Evolutionary conservation across 2,329 filamentous ascomycete genomes (phyloP).

Genomic region (Penicillium sp.): DNA sequence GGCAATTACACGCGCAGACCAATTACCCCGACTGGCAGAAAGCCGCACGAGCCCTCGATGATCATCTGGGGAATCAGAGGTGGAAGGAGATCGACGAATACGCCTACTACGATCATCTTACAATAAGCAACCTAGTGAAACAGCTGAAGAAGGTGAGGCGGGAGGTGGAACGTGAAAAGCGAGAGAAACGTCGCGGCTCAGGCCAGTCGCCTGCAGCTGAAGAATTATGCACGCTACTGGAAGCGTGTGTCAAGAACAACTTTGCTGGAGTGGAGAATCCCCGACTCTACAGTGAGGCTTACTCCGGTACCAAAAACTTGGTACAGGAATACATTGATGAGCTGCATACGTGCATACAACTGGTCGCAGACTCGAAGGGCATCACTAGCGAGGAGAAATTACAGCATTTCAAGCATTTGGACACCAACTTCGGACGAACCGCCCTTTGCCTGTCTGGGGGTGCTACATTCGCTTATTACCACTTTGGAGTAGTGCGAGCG

Average conservation of each 20-base stretch:
- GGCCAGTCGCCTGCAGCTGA: slow-evolving; percentile 51
- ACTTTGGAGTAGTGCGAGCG: slow-evolving; percentile 85
- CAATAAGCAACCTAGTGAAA: slow-evolving; percentile 64
- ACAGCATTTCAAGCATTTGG: slow-evolving; percentile 73
- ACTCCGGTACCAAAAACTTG: slow-evolving; percentile 91
- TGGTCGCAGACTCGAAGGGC: slow-evolving; percentile 67
- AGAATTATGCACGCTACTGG: slow-evolving; percentile 66
- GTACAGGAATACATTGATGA: slow-evolving; percentile 88
- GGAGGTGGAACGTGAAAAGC: slow-evolving; percentile 36
- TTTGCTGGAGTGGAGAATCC: slow-evolving; percentile 93
- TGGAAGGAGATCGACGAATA: slow-evolving; percentile 49
- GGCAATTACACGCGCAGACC: slow-evolving; percentile 60
- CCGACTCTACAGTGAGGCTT: slow-evolving; percentile 90
- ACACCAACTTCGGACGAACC: slow-evolving; percentile 84
- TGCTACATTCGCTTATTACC: slow-evolving; percentile 91
- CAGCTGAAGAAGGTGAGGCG: slow-evolving; percentile 52
- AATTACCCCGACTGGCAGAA: slow-evolving; percentile 76
- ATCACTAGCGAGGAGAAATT: slow-evolving; percentile 65
- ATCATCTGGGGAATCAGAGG: slow-evolving; percentile 61
- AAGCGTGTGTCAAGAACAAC: slow-evolving; percentile 94
- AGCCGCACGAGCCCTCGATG: slow-evolving; percentile 70
- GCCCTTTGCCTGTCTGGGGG: slow-evolving; percentile 89
- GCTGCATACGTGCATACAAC: slow-evolving; percentile 47
- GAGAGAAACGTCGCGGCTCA: slow-evolving; percentile 15
- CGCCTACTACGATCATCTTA: slow-evolving; percentile 79